These are phyloP conservation scores for Celoporthe dispersa DNA, from an alignment of 2,329 filamentous ascomycete species.

Conservation along the genomic window DNA sequence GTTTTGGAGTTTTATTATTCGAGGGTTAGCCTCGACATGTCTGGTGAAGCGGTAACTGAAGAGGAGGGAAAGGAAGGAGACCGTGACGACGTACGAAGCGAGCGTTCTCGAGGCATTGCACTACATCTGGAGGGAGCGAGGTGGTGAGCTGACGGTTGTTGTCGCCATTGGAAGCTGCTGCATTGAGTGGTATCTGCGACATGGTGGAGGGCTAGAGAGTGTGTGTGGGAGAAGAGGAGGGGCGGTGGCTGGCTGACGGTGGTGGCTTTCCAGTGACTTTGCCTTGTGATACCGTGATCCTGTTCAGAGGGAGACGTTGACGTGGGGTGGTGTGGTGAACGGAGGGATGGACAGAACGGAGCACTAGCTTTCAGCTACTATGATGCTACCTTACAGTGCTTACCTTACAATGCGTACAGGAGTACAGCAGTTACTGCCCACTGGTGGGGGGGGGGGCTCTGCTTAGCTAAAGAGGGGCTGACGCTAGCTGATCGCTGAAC, in stretches of 20 bases:
- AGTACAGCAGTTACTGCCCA: background rate
- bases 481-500: background rate
- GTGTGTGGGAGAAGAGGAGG: background rate
- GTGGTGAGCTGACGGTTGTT: conserved; percentile 72
- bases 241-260: background rate
- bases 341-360: background rate
- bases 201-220: conserved; percentile 38
- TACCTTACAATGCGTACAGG: background rate
- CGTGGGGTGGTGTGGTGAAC: background rate
- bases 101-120: conserved; percentile 90
- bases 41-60: background rate
- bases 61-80: conserved; percentile 26
- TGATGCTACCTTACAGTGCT: no score
- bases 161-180: conserved; percentile 74
- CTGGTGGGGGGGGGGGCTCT: background rate
- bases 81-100: conserved; percentile 72
- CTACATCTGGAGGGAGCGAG: conserved; percentile 79
- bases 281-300: background rate
- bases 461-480: conserved; percentile 28
- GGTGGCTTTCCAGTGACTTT: background rate
- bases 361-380: no score
- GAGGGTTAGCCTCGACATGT: background rate
- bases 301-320: background rate
- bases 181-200: conserved; percentile 73
- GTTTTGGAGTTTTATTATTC: background rate